Evolutionary conservation across 371 early-diverging fungal species (phyloP), one percentile per base, ranked within the genome.

Genomic region (Lichtheimia ornata): DNA sequence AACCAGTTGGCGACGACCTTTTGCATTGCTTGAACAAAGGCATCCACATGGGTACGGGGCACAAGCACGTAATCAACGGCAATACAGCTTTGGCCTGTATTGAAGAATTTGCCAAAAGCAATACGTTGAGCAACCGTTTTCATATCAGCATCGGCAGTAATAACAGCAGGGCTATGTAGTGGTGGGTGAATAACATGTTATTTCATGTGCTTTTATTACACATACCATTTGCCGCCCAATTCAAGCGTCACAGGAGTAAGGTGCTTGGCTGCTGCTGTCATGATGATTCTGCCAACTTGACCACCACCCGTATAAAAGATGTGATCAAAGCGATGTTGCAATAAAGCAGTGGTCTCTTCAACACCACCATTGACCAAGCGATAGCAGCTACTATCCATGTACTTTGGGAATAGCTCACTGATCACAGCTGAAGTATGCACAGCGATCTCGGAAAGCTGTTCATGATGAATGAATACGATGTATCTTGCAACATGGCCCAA

Each of bases 251-350:
- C 81, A 13, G 87, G 79, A 12, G 92, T 85, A 58, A 93, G 77
- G 57, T 88, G 74, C 62, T 89, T 76, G 20, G 91, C 81, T 9
- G 94, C 94, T 5, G 93, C 93, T 24, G 61, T 64, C 82, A 89
- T 88, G 28, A 94, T 81, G 40, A 94, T 83, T 64, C 84, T 87
- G 56, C 88, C 97, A 6, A 97, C 94, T 9, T 54, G 35, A 17
- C 84, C 79, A 64, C 84, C 88, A 59, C 97, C 97, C 5, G 97
- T 97, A 71, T 92, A 97, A 52, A 93, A 91, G 73, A 92, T 93
- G 67, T 92, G 91, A 70, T 95, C 93, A 64, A 89, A 93, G 59
- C 73, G 72, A 57, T 86, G 64, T 45, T 78, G 74, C 30, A 97
- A 79, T 62, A 97, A 70, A 41, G 63, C 74, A 0, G 94, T 90